phyloP scores from a whole-genome alignment of 176 grass and related monocot species.

The Chloris gayana region DNA sequence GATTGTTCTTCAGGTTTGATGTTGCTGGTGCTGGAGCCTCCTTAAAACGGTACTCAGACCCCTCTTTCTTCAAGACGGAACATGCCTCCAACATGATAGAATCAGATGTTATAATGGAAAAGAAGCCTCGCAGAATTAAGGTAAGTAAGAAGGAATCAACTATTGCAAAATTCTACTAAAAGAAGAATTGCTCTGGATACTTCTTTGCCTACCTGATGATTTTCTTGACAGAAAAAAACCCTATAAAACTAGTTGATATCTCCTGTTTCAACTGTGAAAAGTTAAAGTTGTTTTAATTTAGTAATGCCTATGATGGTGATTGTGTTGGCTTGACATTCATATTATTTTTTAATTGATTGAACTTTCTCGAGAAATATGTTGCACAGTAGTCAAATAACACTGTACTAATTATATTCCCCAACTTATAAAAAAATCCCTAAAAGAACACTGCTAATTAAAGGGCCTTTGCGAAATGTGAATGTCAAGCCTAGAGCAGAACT shows the following conservation, averaged over 20 bases:
- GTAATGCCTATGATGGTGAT: conserved; percentile 9
- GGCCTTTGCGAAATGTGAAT: not conserved
- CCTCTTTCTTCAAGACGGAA: conserved; percentile 94
- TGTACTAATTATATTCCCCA: too few species aligned
- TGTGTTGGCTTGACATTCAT: not conserved
- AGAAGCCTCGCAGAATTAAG: conserved; percentile 79
- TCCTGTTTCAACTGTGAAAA: conserved; percentile 21
- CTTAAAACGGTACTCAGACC: conserved; percentile 95
- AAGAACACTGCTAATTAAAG: conserved; percentile 7
- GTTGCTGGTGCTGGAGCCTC: conserved; percentile 93
- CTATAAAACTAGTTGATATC: conserved; percentile 16
- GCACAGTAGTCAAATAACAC: not conserved
- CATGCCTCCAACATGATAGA: conserved; percentile 59
- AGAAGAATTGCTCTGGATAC: not conserved
- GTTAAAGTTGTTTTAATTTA: not conserved
- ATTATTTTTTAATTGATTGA: not conserved
- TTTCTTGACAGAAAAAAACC: conserved; percentile 4
- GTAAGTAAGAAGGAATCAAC: conserved; percentile 43
- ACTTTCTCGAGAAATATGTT: conserved; percentile 4
- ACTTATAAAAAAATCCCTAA: too few species aligned
- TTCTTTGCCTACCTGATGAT: not conserved
- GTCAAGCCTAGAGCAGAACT: not conserved
- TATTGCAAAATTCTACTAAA: conserved; percentile 5
- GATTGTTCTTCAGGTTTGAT: conserved; percentile 84
- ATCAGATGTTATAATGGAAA: conserved; percentile 62